A percentile compares a stretch with the other conserved stretches of the same genome.
Conservation (phyloP, 768 basidiomycete species). For the Tricholoma bakamatsutake region DNA sequence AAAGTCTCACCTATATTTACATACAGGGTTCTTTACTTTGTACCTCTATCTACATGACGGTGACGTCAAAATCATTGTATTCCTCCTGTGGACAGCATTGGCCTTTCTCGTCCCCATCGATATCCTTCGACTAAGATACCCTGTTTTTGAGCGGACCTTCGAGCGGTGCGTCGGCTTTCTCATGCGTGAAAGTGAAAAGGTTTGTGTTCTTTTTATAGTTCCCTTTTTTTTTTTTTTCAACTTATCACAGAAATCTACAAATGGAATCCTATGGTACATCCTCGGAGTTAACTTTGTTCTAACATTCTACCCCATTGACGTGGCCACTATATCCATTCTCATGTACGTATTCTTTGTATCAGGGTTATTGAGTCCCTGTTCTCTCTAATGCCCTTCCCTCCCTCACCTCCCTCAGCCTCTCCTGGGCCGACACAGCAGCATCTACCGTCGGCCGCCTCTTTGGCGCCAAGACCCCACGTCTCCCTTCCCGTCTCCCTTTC, state of each 20-base stretch:
- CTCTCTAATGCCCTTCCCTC: background rate
- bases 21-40: slow-evolving; percentile 34
- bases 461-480: slow-evolving; percentile 56
- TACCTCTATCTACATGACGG: slow-evolving; percentile 45
- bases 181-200: slow-evolving; percentile 88
- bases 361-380: background rate
- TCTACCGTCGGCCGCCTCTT: slow-evolving; percentile 88
- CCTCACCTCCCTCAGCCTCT: slow-evolving; percentile 56
- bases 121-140: slow-evolving; percentile 61
- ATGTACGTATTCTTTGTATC: slow-evolving; percentile 51
- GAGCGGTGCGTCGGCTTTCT: slow-evolving; percentile 72
- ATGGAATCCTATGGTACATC: slow-evolving; percentile 91
- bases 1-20: slow-evolving; percentile 4
- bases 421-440: slow-evolving; percentile 94
- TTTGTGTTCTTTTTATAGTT: slow-evolving; percentile 21
- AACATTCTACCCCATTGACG: slow-evolving; percentile 71
- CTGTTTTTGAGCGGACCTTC: slow-evolving; percentile 61
- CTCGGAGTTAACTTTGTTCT: slow-evolving; percentile 79
- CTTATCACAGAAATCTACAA: slow-evolving; percentile 50
- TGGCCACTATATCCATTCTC: slow-evolving; percentile 85
- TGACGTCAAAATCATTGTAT: slow-evolving; percentile 57
- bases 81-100: slow-evolving; percentile 60
- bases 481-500: slow-evolving; percentile 36
- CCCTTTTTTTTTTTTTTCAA: background rate
- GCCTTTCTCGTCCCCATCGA: slow-evolving; percentile 70